phyloP scores from a whole-genome alignment of 805 yeast species.

The Myxozyma lipomycoides region DNA sequence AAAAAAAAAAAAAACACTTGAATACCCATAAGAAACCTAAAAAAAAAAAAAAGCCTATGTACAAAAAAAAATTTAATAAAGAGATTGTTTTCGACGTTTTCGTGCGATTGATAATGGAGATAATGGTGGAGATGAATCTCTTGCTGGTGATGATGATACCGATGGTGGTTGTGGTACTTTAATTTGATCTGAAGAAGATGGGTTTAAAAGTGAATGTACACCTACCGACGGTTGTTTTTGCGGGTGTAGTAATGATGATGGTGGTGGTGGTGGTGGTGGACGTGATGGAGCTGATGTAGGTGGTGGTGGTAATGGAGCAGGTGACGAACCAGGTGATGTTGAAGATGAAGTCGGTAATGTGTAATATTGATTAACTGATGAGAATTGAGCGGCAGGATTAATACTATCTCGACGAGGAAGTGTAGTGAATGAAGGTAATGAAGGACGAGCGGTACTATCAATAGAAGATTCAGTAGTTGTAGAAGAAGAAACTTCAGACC shows the following conservation, averaged over 20 bases:
- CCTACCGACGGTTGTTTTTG: conserved; percentile 6
- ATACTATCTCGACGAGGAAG: conserved; percentile 11
- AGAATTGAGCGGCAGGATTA: conserved; percentile 20
- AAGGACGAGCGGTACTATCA: neutral
- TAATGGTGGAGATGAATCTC: conserved; percentile 20
- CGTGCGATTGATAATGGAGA: conserved; percentile 22
- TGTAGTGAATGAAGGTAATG: neutral
- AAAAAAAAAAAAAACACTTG: neutral
- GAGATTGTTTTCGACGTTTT: conserved; percentile 18
- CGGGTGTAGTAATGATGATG: conserved; percentile 1
- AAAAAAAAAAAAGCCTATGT: neutral
- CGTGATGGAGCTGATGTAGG: conserved; percentile 1
- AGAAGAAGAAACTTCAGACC: neutral
- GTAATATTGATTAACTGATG: conserved; percentile 20
- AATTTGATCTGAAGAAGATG: neutral
- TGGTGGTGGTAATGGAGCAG: conserved; percentile 7
- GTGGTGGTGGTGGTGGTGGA: conserved; percentile 1
- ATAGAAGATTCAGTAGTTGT: neutral
- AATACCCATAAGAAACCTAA: neutral
- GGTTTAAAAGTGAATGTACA: conserved; percentile 1
- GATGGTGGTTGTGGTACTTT: neutral
- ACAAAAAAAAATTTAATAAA: neutral
- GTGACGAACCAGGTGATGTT: conserved; percentile 1
- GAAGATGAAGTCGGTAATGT: conserved; percentile 14
- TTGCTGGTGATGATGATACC: neutral